phyloP scores from a whole-genome alignment of 257 asterid species.

The Gardenia jasminoides region DNA sequence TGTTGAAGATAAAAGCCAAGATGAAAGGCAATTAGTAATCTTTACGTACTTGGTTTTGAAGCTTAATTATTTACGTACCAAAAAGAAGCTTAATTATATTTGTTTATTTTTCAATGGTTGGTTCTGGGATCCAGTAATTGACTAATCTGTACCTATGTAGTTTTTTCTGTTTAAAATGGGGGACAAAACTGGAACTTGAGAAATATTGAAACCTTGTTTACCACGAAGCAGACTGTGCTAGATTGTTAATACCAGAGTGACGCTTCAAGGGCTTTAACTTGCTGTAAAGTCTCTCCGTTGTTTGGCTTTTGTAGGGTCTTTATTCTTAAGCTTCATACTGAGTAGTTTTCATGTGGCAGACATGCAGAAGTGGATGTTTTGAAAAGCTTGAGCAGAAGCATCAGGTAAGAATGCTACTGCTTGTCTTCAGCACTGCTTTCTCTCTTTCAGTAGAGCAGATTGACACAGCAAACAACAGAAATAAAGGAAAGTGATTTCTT shows the following conservation, averaged over 20 bases:
- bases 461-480: background rate
- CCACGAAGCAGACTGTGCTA: background rate
- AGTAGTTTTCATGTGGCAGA: constrained; percentile 31
- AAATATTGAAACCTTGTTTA: background rate
- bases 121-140: background rate
- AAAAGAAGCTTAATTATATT: background rate
- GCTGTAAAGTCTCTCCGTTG: background rate
- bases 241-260: background rate
- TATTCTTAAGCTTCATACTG: background rate
- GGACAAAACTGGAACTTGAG: background rate
- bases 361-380: constrained; percentile 43
- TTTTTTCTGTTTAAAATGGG: background rate
- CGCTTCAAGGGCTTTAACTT: background rate
- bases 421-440: background rate
- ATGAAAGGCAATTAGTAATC: background rate
- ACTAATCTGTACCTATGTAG: background rate
- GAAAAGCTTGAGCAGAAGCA: constrained; percentile 52
- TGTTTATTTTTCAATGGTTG: background rate
- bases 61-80: too few species aligned
- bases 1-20: constrained; percentile 39
- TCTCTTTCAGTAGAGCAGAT: background rate
- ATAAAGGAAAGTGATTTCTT: background rate
- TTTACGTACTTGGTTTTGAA: background rate
- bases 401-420: constrained; percentile 30
- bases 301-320: background rate